phyloP scores from a whole-genome alignment of 139 green algal genomes.

The Closterium sp. region DNA sequence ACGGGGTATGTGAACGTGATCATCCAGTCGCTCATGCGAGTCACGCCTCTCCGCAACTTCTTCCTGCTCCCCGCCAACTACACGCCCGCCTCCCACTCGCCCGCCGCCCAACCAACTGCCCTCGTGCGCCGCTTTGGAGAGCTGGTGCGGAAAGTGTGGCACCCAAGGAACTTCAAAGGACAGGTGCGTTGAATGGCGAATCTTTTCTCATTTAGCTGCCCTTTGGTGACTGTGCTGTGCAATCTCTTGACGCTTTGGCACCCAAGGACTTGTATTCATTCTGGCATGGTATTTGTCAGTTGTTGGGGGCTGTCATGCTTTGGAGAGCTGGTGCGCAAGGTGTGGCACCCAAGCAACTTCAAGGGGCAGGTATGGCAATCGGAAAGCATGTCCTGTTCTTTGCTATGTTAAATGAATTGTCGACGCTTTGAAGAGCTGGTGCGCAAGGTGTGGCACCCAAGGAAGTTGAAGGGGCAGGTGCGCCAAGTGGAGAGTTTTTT shows the following conservation, averaged over 20 bases:
- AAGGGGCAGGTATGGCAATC: conserved; percentile 85
- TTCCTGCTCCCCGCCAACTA: conserved; percentile 86
- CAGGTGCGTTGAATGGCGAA: conserved; percentile 49
- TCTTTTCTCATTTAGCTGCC: no score
- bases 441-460: conserved; percentile 92
- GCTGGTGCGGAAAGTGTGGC: conserved; percentile 94
- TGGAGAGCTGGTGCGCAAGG: conserved; percentile 90
- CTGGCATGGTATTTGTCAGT: no score
- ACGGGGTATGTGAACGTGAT: conserved; percentile 95
- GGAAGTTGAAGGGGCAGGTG: conserved; percentile 88
- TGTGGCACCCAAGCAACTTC: conserved; percentile 94
- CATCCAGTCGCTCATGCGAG: conserved; percentile 67
- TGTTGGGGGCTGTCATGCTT: no score
- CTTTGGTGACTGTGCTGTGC: no score
- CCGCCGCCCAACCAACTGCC: conserved; percentile 40
- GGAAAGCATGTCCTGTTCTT: no score
- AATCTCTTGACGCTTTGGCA: no score
- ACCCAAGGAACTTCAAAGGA: conserved; percentile 92
- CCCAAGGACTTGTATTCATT: no score
- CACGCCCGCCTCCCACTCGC: neutral
- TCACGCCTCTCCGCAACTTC: conserved; percentile 72
- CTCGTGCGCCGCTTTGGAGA: conserved; percentile 87
- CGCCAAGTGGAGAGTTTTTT: no score
- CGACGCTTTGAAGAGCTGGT: conserved; percentile 15
- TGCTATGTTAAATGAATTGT: no score